Evolutionary conservation across 2,329 filamentous ascomycete genomes (phyloP).

Genomic region (Colletotrichum simmondsii): DNA sequence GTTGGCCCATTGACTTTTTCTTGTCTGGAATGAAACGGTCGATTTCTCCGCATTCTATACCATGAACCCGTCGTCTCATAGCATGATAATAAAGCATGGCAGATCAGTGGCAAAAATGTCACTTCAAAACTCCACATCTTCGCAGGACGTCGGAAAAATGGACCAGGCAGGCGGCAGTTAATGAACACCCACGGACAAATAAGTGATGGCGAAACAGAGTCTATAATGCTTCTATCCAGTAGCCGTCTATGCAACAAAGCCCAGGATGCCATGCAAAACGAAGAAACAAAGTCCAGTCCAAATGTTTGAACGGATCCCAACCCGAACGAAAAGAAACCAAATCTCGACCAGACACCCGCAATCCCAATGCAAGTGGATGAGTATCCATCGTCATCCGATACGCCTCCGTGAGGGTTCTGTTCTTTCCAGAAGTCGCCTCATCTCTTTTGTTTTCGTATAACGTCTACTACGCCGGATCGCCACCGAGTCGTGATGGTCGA

Average conservation of each 20-base stretch:
- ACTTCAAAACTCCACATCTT: no score
- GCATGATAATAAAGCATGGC: neutral
- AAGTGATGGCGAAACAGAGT: constrained; percentile 18
- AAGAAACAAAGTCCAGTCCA: neutral
- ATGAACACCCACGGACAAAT: no score
- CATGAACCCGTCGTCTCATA: neutral
- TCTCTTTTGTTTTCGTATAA: constrained; percentile 11
- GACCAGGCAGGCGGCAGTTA: neutral
- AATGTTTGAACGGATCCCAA: neutral
- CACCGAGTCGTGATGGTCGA: constrained; percentile 5
- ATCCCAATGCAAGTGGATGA: constrained; percentile 18
- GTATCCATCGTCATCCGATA: constrained; percentile 4
- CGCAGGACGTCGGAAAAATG: neutral
- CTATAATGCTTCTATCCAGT: constrained; percentile 32
- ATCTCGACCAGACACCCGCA: constrained; percentile 3
- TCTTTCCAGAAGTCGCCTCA: neutral
- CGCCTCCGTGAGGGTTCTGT: constrained; percentile 16
- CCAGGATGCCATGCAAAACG: constrained; percentile 23
- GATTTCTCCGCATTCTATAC: neutral
- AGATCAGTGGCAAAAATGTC: neutral
- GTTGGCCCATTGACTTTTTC: neutral
- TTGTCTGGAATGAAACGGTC: neutral
- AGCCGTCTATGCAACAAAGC: constrained; percentile 27
- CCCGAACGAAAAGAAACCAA: neutral
- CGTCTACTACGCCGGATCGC: constrained; percentile 1